Evolutionary conservation across 352 stramenopile species (phyloP).

Genomic region (Phytophthora ohioensis): DNA sequence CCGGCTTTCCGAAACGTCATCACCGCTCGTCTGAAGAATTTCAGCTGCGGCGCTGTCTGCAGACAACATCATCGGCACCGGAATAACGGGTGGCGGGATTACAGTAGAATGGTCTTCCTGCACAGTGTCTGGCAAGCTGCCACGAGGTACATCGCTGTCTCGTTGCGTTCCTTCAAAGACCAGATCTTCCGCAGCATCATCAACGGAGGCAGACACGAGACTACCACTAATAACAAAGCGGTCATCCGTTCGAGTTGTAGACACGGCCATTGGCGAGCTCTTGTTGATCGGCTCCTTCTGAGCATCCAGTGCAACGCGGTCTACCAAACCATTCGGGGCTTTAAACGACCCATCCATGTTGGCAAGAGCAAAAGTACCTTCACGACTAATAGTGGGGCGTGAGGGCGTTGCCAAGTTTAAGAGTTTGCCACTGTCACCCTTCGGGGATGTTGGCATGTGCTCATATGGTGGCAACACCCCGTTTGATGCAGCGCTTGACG

Average conservation of each 20-base stretch:
- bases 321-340: not conserved
- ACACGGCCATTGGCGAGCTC: slow-evolving; percentile 7
- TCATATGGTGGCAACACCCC: slow-evolving; percentile 25
- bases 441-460: slow-evolving; percentile 30
- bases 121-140: not conserved
- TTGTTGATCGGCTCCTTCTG: slow-evolving; percentile 18
- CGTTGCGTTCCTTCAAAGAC: slow-evolving; percentile 20
- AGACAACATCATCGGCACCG: slow-evolving; percentile 22
- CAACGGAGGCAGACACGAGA: slow-evolving; percentile 23
- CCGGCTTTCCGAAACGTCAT: slow-evolving; percentile 31
- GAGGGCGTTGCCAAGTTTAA: slow-evolving; percentile 10
- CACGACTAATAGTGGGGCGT: slow-evolving; percentile 22
- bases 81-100: slow-evolving; percentile 21
- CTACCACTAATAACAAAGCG: slow-evolving; percentile 29
- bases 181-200: slow-evolving; percentile 27
- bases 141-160: slow-evolving; percentile 5
- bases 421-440: slow-evolving; percentile 5
- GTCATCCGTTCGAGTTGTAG: slow-evolving; percentile 22
- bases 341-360: slow-evolving; percentile 21
- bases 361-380: slow-evolving; percentile 31
- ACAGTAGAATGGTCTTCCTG: slow-evolving; percentile 9
- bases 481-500: slow-evolving; percentile 13
- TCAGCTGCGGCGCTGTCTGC: slow-evolving; percentile 1
- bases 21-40: slow-evolving; percentile 34
- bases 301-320: slow-evolving; percentile 15